Base-by-base conservation (phyloP, 345 rosid species). In the Jatropha curcas region DNA sequence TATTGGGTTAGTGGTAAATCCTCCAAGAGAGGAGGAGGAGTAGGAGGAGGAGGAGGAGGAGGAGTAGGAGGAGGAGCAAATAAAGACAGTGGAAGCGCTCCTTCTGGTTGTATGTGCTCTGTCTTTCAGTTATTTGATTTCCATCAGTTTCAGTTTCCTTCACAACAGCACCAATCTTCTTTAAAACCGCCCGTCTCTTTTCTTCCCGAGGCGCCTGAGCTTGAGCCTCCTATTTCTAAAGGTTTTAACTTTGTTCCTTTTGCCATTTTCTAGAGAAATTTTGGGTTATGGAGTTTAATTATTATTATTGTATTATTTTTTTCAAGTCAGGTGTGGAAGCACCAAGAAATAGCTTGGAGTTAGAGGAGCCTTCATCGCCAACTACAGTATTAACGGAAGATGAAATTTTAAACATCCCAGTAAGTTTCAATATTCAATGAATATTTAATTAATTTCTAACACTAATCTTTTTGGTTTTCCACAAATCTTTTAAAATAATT, bases 301-400 rank as follows among this genome's bases (percentile, higher is more conserved):
- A 4, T 24, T 19, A 3, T 27, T 17, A n/a, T 43, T 12, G n/a
- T 11, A n/a, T 45, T 27, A 19, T 57, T 8, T 45, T 27, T 66
- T 72, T 20, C 67, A 50, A 70, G 71, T 68, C 75, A 91, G 97
- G 94, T 52, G 71, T 77, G 10, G 97, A 87, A 62, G 97, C 93
- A 51, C 92, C 97, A 5, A 86, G 92, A 75, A 89, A 92, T 77
- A 92, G 95, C 87, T 88, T 94, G 79, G 98, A 94, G 71, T 82
- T 78, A 22, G 92, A 84, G 68, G 84, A 82, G 57, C 64, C 83
- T 80, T 68, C 86, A 56, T 80, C 74, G 50, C 59, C 85, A 73
- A 69, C 83, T 8, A 43, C 74, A 25, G 19, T 48, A 8, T 64
- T 79, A 45, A 76, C 83, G 71, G 84, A 79, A 74, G 82, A 83